Evolutionary conservation across 768 basidiomycete species (phyloP).

Genomic region (Auricularia sp.): DNA sequence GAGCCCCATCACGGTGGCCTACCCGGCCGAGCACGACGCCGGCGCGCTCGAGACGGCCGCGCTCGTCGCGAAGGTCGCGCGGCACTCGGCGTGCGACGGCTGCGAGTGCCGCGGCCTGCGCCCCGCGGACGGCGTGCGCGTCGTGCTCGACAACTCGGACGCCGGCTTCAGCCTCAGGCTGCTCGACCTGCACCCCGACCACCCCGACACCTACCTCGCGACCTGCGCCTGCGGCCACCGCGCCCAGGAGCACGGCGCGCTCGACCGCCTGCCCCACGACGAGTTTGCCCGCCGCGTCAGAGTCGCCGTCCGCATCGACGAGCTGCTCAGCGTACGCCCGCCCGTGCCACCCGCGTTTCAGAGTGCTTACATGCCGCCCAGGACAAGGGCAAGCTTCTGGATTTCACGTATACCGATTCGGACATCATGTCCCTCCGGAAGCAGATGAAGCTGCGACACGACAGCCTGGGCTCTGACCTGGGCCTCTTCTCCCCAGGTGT

Average conservation of each 20-base stretch:
- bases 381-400: slow-evolving; percentile 68
- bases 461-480: slow-evolving; percentile 38
- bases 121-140: slow-evolving; percentile 47
- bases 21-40: slow-evolving; percentile 51
- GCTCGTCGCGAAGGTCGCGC: slow-evolving; percentile 67
- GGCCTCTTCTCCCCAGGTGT: slow-evolving; percentile 44
- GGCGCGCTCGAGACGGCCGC: slow-evolving; percentile 39
- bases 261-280: slow-evolving; percentile 45
- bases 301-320: slow-evolving; percentile 72
- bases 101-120: slow-evolving; percentile 70
- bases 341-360: neutral
- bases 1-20: slow-evolving; percentile 22
- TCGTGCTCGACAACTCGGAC: slow-evolving; percentile 33
- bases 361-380: slow-evolving; percentile 21
- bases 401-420: slow-evolving; percentile 68
- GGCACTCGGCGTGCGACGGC: slow-evolving; percentile 61
- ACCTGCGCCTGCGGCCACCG: slow-evolving; percentile 64
- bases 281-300: slow-evolving; percentile 66
- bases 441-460: slow-evolving; percentile 52
- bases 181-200: slow-evolving; percentile 31
- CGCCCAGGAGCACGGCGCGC: slow-evolving; percentile 56
- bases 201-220: slow-evolving; percentile 41
- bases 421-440: slow-evolving; percentile 59
- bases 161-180: slow-evolving; percentile 10
- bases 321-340: slow-evolving; percentile 60